Base-by-base conservation (phyloP, 805 yeast genomes). In the Yamadazyma akitaensis region DNA sequence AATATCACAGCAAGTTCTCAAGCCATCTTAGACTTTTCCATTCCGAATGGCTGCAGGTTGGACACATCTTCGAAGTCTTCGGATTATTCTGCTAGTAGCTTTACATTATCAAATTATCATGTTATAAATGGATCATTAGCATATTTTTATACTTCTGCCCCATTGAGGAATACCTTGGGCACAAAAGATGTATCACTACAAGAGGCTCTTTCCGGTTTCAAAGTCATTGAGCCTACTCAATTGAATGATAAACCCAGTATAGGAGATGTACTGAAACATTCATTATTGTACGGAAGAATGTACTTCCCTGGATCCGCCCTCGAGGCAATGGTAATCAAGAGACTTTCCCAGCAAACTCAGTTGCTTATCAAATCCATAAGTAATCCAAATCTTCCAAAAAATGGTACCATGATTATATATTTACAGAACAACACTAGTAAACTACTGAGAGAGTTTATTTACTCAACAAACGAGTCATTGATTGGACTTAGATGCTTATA, bases 291-390 rank as follows among this genome's bases (percentile, higher is more conserved):
- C 62, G 98, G 98, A 0, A 73, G 92, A 52, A 79, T 94, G 82
- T 87, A 84, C 58, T 82, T 92, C 51, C 98, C 99, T 0, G 86
- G 88, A 1, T 82, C 88, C 14, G 83, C 85, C 7, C 67, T 94
- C 2, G 98, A 92, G 63, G 96, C 96, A 1, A 84, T 94, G 92
- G 53, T 83, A 7, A 80, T 89, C 35, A 80, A 85, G 51, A 69
- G 88, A 46, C 57, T 88, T 14, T 70, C 84, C 0, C 64, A 76
- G 5, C 68, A 71, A 21, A 72, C 87, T 1, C 96, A 88, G 58
- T 48, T 91, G 13, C 65, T 85, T 36, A 64, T 88, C 17, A 87
- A 88, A 54, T 85, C 94, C 59, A 80, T 90, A 26, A 87, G 88
- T 58, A 88, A 81, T 53, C 77, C 81, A 8, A 73, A 72, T 33